Percentiles rank a stretch among this genome's conserved stretches.
phyloP scores from a whole-genome alignment of 2,329 filamentous ascomycete genomes.

The Alternaria sp. region DNA sequence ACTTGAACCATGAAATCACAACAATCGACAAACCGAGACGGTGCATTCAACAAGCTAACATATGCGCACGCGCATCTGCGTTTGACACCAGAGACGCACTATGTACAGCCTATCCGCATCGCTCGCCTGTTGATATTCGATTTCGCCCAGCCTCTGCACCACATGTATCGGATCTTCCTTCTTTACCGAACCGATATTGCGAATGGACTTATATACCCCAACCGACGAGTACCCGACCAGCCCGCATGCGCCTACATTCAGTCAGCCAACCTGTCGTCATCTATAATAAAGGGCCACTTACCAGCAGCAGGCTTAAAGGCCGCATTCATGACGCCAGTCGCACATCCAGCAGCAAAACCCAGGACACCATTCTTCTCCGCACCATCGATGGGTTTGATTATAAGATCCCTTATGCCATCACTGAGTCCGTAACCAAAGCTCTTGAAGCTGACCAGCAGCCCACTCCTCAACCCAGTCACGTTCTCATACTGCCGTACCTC shows the following conservation, averaged over 20 bases:
- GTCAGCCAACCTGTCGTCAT: not conserved
- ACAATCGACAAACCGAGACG: not conserved
- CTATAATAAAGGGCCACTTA: not conserved
- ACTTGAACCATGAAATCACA: not conserved
- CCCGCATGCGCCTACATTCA: constrained; percentile 58
- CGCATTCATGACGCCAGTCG: constrained; percentile 74
- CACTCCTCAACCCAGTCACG: constrained; percentile 75
- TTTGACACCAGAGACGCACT: constrained; percentile 32
- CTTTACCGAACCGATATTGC: constrained; percentile 18
- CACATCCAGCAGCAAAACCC: constrained; percentile 78
- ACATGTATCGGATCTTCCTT: constrained; percentile 17
- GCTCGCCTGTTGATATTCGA: constrained; percentile 21
- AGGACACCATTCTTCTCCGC: constrained; percentile 65
- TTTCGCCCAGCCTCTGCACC: constrained; percentile 21
- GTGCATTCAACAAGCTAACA: not conserved
- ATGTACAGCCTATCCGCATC: constrained; percentile 26
- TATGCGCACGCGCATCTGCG: constrained; percentile 23
- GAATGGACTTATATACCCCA: constrained; percentile 65
- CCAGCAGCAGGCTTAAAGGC: constrained; percentile 71
- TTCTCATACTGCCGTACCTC: constrained; percentile 75
- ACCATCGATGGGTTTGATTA: constrained; percentile 76
- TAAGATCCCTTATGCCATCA: constrained; percentile 77
- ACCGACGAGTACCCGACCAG: constrained; percentile 67
- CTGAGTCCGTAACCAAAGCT: constrained; percentile 77
- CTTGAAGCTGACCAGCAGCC: constrained; percentile 76